Conservation (phyloP, 2,329 filamentous ascomycete species). For the Leptographium procerum region DNA sequence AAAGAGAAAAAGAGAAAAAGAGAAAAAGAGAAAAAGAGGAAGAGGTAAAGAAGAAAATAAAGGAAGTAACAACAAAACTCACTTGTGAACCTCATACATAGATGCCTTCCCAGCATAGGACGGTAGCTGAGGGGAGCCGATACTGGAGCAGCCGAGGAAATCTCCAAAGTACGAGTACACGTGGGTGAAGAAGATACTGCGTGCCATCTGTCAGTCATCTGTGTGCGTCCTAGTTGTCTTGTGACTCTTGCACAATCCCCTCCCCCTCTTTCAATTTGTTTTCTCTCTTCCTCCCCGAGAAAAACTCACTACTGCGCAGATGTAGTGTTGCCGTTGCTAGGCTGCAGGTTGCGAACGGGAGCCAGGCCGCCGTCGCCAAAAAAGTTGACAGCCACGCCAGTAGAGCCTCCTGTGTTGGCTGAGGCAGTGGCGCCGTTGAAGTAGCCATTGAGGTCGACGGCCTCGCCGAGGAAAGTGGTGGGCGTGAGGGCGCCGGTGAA, state of each 20-base stretch:
- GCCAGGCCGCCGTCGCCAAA: constrained; percentile 7
- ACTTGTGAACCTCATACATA: constrained; percentile 10
- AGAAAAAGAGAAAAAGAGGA: not conserved
- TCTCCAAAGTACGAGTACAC: constrained; percentile 7
- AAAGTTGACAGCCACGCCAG: constrained; percentile 5
- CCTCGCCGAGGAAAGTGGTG: constrained; percentile 4
- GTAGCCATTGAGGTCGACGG: constrained; percentile 8
- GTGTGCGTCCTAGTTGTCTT: too few species aligned
- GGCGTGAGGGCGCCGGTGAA: constrained; percentile 4
- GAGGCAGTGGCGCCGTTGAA: constrained; percentile 6
- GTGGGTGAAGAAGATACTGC: constrained; percentile 7
- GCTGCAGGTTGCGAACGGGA: not conserved
- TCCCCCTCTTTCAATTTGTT: too few species aligned
- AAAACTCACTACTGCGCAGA: constrained; percentile 6
- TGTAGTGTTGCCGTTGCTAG: constrained; percentile 5
- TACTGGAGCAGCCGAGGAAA: constrained; percentile 7
- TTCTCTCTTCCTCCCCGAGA: too few species aligned
- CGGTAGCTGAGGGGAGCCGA: not conserved
- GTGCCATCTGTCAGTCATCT: not conserved
- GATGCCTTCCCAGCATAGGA: constrained; percentile 6
- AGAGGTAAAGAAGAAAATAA: not conserved
- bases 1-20: not conserved
- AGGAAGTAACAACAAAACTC: not conserved
- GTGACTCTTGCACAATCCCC: too few species aligned
- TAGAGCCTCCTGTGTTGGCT: constrained; percentile 1